Evolutionary conservation across 768 basidiomycete species (phyloP).

Genomic region (Tylopilus sp.): DNA sequence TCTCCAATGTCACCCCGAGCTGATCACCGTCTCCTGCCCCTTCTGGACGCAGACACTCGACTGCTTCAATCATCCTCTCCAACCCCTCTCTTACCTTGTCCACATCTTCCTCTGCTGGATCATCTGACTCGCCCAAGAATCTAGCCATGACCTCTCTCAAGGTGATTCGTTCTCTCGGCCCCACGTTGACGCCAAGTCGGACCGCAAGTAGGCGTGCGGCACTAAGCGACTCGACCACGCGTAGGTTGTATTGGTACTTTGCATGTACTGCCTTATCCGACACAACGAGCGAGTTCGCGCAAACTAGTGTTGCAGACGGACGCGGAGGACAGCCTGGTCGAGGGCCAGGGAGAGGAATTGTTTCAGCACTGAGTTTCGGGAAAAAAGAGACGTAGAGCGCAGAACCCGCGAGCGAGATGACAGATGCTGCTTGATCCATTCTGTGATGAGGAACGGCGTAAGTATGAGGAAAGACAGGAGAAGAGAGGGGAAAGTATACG

Average conservation of each 20-base stretch:
- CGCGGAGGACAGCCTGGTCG: conserved; percentile 9
- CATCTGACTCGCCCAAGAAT: conserved; percentile 43
- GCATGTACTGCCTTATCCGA: conserved; percentile 78
- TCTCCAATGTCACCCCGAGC: conserved; percentile 66
- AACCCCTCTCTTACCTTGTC: conserved; percentile 45
- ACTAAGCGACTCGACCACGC: conserved; percentile 87
- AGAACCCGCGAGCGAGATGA: conserved; percentile 66
- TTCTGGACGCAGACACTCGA: conserved; percentile 52
- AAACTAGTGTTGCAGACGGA: conserved; percentile 29
- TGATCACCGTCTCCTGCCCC: conserved; percentile 37
- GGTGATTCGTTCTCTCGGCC: conserved; percentile 49
- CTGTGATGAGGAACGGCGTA: conserved; percentile 32
- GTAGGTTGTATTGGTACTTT: conserved; percentile 79
- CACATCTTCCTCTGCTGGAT: conserved; percentile 39
- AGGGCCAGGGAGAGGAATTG: conserved; percentile 56
- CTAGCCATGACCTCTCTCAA: conserved; percentile 64
- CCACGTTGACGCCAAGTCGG: conserved; percentile 44
- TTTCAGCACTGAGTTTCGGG: conserved; percentile 63
- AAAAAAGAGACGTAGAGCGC: conserved; percentile 82
- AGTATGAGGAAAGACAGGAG: conserved; percentile 5
- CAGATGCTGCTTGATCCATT: conserved; percentile 91
- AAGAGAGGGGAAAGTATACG: conserved; percentile 16
- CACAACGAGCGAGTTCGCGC: conserved; percentile 61
- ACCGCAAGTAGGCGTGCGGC: conserved; percentile 72
- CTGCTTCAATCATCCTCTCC: conserved; percentile 42